Evolutionary conservation across 2,329 filamentous ascomycete genomes (phyloP).

Genomic region (Sporothrix curviconia): DNA sequence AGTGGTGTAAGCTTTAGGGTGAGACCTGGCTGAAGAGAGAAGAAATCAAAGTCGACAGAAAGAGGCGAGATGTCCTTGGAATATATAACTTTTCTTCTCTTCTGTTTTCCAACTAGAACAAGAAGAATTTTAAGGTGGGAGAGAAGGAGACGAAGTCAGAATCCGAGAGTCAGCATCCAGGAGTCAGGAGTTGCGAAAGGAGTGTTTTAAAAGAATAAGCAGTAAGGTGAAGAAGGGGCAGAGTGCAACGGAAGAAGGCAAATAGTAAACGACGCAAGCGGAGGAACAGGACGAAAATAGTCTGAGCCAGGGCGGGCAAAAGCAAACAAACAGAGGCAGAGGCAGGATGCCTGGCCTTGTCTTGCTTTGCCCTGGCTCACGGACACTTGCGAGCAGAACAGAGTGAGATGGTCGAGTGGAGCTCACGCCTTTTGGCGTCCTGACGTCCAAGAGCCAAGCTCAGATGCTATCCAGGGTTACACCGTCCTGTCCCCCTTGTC

Average conservation of each 20-base stretch:
- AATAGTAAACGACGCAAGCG: not conserved
- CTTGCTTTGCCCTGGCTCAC: slow-evolving; percentile 10
- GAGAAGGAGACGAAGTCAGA: not conserved
- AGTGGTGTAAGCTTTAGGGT: not conserved
- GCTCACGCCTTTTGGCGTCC: too few species aligned
- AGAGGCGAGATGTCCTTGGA: too few species aligned
- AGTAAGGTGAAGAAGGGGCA: not conserved
- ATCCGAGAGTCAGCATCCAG: not conserved
- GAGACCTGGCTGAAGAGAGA: not conserved
- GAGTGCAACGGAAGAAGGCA: too few species aligned
- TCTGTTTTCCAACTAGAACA: too few species aligned
- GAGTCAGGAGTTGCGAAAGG: not conserved
- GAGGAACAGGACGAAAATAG: not conserved
- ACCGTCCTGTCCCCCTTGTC: slow-evolving; percentile 1
- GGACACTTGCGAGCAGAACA: not conserved
- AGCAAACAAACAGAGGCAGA: not conserved
- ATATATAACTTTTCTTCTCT: too few species aligned
- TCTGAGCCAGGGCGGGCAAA: not conserved
- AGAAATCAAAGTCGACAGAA: not conserved
- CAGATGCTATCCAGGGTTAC: slow-evolving; percentile 3
- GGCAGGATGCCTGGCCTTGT: not conserved
- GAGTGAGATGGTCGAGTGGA: not conserved
- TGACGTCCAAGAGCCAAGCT: too few species aligned
- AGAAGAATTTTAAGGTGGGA: not conserved
- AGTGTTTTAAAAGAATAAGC: slow-evolving; percentile 1